Evolutionary conservation across 129 eudicot genomes (phyloP).

Genomic region (Tagetes erecta): DNA sequence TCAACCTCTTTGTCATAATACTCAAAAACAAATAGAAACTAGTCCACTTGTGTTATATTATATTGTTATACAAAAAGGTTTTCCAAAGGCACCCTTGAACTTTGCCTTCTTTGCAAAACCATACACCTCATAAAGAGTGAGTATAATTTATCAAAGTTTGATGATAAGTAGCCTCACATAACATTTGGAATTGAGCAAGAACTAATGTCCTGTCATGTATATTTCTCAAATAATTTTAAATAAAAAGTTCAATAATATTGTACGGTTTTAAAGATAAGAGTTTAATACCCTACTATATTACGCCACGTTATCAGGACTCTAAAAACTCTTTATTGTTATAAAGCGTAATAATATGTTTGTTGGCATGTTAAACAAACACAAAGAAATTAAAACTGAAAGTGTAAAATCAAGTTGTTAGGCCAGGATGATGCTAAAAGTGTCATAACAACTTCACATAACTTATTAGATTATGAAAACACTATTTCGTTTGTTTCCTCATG

Average conservation of each 20-base stretch:
- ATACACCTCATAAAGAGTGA: background rate
- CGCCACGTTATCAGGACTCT: no score
- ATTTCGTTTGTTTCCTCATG: conserved; percentile 19
- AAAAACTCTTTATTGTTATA: no score
- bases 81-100: conserved; percentile 15
- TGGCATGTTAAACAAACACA: no score
- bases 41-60: conserved; percentile 31
- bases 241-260: no score
- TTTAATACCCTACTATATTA: no score
- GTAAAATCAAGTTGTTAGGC: background rate
- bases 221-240: no score
- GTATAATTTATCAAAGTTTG: background rate
- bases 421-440: background rate
- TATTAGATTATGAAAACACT: background rate
- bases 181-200: background rate
- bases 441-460: background rate
- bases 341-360: no score
- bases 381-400: no score
- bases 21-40: conserved; percentile 18
- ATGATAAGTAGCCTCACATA: background rate
- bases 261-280: no score
- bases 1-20: conserved; percentile 28
- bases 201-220: background rate
- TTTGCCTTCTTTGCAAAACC: conserved; percentile 21
- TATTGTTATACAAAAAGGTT: conserved; percentile 5